These are phyloP conservation scores for Macrophomina pseudophaseolina DNA, from an alignment of 2,329 filamentous ascomycete species.

Conservation along the genomic window DNA sequence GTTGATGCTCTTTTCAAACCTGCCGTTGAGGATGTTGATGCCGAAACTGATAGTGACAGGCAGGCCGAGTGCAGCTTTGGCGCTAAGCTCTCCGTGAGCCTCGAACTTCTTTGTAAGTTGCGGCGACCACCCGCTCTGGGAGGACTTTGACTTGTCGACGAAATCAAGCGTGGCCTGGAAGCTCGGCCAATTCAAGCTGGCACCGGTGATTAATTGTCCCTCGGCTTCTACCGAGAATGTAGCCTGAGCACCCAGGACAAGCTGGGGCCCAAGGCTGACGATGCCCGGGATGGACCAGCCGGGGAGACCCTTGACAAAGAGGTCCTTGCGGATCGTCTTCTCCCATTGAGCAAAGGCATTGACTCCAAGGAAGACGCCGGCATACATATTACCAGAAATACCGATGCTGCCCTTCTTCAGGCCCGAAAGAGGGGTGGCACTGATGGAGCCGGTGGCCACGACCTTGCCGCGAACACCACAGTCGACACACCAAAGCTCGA, in stretches of 20 bases:
- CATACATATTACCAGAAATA: constrained; percentile 27
- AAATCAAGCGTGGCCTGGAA: constrained; percentile 27
- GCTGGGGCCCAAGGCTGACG: constrained; percentile 6
- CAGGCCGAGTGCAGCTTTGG: constrained; percentile 21
- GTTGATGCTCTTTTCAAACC: constrained; percentile 24
- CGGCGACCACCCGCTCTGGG: constrained; percentile 26
- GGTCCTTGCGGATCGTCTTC: constrained; percentile 26
- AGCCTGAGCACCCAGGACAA: constrained; percentile 25
- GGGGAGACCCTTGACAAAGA: constrained; percentile 28
- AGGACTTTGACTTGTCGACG: constrained; percentile 13
- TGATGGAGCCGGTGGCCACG: constrained; percentile 26
- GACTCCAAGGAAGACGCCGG: constrained; percentile 29
- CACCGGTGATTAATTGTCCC: constrained; percentile 27
- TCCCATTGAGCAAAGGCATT: constrained; percentile 28
- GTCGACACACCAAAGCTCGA: constrained; percentile 29
- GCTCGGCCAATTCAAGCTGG: constrained; percentile 25
- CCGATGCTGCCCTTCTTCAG: constrained; percentile 27
- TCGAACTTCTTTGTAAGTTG: constrained; percentile 28
- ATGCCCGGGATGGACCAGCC: constrained; percentile 28
- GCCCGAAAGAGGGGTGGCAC: constrained; percentile 24
- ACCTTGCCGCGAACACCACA: constrained; percentile 28
- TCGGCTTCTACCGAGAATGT: constrained; percentile 26
- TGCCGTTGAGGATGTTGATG: constrained; percentile 28
- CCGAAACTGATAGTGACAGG: constrained; percentile 25
- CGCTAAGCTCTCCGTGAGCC: constrained; percentile 26